Conservation (phyloP, 352 stramenopile species). For the Blastocystis sp. region DNA sequence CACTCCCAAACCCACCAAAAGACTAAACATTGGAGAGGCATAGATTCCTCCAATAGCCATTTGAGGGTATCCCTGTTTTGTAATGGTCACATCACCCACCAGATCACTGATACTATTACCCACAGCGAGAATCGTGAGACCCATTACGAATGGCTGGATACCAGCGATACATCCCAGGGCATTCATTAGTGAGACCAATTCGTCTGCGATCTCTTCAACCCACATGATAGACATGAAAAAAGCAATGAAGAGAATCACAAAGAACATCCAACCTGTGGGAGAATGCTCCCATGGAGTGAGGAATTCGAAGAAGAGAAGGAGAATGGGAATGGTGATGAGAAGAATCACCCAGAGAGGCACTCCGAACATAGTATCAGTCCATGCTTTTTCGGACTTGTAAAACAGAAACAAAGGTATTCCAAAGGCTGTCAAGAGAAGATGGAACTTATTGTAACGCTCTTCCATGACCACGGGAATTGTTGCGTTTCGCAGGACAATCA, state of each 20-base stretch:
- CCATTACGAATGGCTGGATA: constrained; percentile 78
- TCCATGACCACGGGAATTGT: constrained; percentile 80
- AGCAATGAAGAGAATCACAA: constrained; percentile 23
- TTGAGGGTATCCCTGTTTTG: constrained; percentile 76
- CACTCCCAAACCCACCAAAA: constrained; percentile 70
- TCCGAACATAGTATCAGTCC: constrained; percentile 20
- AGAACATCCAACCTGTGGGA: not conserved
- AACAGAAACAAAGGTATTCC: constrained; percentile 56
- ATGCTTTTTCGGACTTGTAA: not conserved
- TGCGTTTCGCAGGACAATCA: constrained; percentile 73
- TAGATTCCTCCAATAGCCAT: constrained; percentile 75
- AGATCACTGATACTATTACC: constrained; percentile 83
- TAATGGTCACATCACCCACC: constrained; percentile 81
- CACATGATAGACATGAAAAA: constrained; percentile 78
- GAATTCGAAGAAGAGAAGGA: constrained; percentile 70
- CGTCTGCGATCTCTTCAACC: constrained; percentile 84
- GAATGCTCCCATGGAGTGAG: not conserved
- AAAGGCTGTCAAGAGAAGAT: constrained; percentile 50
- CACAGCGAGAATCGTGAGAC: constrained; percentile 82
- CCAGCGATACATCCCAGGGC: constrained; percentile 75
- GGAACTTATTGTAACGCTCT: constrained; percentile 74
- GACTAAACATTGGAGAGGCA: constrained; percentile 71
- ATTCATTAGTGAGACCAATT: constrained; percentile 80
- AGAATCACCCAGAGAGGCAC: constrained; percentile 2
- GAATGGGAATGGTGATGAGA: not conserved